These are phyloP conservation scores for Camelina laxa DNA, from an alignment of 345 rosid species.

Conservation along the genomic window DNA sequence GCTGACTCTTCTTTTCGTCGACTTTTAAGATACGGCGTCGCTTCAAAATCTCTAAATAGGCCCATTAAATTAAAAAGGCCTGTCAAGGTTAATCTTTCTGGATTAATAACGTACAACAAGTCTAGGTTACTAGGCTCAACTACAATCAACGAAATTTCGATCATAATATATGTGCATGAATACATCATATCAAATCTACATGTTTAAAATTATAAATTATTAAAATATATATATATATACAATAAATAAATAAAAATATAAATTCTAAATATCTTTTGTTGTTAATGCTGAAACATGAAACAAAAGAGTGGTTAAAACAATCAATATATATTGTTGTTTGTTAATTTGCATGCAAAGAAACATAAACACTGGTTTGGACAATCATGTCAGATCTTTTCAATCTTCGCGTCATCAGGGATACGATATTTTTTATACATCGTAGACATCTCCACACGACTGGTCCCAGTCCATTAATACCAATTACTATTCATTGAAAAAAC, in stretches of 20 bases:
- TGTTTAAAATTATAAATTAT: too few species aligned
- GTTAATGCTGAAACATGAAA: background rate
- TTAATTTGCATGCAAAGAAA: conserved; percentile 19
- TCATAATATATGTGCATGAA: too few species aligned
- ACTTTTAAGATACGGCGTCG: conserved; percentile 3
- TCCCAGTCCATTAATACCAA: background rate
- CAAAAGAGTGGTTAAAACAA: background rate
- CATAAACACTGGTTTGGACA: background rate
- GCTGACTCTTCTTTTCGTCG: conserved; percentile 34
- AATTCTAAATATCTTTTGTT: too few species aligned
- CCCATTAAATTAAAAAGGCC: background rate
- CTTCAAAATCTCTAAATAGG: background rate
- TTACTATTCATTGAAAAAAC: background rate
- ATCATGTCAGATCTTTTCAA: conserved; percentile 9
- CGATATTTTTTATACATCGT: background rate
- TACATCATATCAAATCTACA: too few species aligned
- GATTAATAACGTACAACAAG: too few species aligned
- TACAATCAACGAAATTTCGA: too few species aligned
- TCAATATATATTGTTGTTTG: background rate
- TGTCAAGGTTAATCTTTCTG: background rate
- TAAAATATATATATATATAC: too few species aligned
- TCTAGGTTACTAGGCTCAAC: too few species aligned
- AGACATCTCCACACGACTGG: background rate
- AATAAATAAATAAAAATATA: too few species aligned
- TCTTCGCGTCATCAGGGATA: background rate